Base-by-base conservation (phyloP, 140 eudicot species). In the Stevia rebaudiana region DNA sequence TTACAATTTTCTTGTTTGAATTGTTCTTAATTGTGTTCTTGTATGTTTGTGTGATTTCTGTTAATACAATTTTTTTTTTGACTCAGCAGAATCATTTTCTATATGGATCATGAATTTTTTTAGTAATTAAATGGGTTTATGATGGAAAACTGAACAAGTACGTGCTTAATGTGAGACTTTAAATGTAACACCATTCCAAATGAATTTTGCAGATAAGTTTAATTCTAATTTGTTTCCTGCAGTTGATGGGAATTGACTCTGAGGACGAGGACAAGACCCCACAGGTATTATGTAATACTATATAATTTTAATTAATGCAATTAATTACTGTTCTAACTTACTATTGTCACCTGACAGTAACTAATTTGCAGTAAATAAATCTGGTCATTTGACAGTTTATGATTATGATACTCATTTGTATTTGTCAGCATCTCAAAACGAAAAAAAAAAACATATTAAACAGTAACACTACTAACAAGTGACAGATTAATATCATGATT, bases 161-260 rank as follows among this genome's bases (percentile, higher is more conserved):
- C 8, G 7, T 36, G 41, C 0, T 36, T 2, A 36, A 36, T 36
- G 22, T 0, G 11, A 17, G 2, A 5, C 51, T 44, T 16, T 44
- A 22, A 16, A 44, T 16, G 24, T 46, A 69, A n/a, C 11, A 56
- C 25, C 23, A 42, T 69, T 54, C n/a, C 46, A 24, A 40, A 35
- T 11, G 44, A 58, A 16, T 9, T 30, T 59, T 8, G 37, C 37
- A 24, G 28, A 47, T 16, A 7, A 24, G 30, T 52, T 40, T 40
- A 24, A 9, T n/a, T 23, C 13, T 63, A 52, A 25, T 53, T 30
- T 51, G 16, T 49, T 61, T 71, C 64, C 8, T 54, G 66, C 64
- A 71, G 76, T 25, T 52, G 49, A 72, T 63, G 71, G 64, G 71
- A 16, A 37, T 11, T 52, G 65, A 54, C n/a, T 12, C 3, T 37